Evolutionary conservation across 495 filamentous ascomycete genomes (phyloP).

Genomic region (Lineolata rhizophorae): DNA sequence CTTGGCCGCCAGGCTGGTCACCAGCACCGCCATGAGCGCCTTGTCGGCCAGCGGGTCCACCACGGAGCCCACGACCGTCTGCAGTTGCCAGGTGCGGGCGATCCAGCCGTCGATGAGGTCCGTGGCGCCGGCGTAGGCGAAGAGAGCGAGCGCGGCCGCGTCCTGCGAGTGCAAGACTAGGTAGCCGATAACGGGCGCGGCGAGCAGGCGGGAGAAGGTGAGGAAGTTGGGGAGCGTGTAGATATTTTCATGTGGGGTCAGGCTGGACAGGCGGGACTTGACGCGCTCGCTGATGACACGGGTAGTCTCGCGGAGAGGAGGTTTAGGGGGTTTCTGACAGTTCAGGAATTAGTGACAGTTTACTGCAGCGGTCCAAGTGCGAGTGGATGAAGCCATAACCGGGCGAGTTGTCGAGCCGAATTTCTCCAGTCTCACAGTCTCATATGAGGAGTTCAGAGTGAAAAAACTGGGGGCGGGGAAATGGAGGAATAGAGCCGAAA

Average conservation of each 20-base stretch:
- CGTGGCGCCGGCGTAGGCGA: conserved; percentile 77
- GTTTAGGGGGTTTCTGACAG: no score
- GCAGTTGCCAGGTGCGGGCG: conserved; percentile 62
- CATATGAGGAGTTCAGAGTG: no score
- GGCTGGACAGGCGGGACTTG: conserved; percentile 30
- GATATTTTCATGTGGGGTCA: conserved; percentile 67
- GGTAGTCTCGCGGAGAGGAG: no score
- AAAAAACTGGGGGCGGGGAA: no score
- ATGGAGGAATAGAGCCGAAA: no score
- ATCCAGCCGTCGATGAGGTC: conserved; percentile 87
- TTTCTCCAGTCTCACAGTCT: no score
- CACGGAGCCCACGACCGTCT: conserved; percentile 89
- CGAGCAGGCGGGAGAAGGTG: conserved; percentile 66
- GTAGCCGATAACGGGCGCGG: conserved; percentile 75
- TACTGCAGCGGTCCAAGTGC: no score
- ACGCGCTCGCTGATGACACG: no score
- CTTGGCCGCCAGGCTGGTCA: conserved; percentile 60
- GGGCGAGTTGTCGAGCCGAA: no score
- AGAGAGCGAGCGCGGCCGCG: conserved; percentile 54
- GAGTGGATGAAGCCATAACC: no score
- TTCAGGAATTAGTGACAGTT: no score
- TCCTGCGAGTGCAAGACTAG: conserved; percentile 68
- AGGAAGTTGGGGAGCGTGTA: conserved; percentile 87
- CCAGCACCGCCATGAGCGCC: conserved; percentile 69
- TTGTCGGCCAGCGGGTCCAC: conserved; percentile 77